These are phyloP conservation scores for Paraconiothyrium sp. DNA, from an alignment of 2,329 filamentous ascomycete genomes.

Conservation along the genomic window DNA sequence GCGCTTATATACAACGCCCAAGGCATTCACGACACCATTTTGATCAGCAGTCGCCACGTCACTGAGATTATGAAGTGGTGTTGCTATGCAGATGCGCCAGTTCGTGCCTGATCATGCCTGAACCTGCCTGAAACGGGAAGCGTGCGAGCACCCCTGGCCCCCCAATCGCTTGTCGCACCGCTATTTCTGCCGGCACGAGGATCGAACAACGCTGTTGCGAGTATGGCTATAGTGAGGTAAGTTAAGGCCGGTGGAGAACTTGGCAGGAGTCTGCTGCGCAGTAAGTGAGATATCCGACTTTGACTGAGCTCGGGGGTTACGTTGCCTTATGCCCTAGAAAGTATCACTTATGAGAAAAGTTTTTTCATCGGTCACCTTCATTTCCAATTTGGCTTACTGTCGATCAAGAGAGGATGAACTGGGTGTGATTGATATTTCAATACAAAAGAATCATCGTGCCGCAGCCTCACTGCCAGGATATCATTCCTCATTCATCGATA, in stretches of 20 bases:
- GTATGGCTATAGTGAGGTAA: not conserved
- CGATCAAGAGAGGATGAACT: not conserved
- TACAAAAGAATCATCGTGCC: no score
- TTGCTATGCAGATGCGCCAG: constrained; percentile 22
- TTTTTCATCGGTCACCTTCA: not conserved
- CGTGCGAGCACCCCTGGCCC: constrained; percentile 30
- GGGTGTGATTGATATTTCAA: no score
- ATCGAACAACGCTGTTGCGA: constrained; percentile 20
- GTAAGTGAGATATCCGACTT: not conserved
- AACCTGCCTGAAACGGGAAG: constrained; percentile 32
- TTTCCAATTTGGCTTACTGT: not conserved
- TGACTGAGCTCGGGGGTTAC: not conserved
- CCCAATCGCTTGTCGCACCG: constrained; percentile 3
- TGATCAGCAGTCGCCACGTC: constrained; percentile 1
- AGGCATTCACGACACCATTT: constrained; percentile 7
- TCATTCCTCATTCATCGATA: no score
- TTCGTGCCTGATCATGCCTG: constrained; percentile 22
- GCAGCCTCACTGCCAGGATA: no score
- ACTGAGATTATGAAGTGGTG: constrained; percentile 23
- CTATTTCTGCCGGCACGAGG: constrained; percentile 17
- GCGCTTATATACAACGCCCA: constrained; percentile 24
- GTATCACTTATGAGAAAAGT: not conserved
- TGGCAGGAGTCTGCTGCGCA: not conserved
- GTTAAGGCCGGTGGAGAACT: not conserved
- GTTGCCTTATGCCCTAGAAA: not conserved